phyloP scores from a whole-genome alignment of 768 basidiomycete species.

The Boletus sp. region DNA sequence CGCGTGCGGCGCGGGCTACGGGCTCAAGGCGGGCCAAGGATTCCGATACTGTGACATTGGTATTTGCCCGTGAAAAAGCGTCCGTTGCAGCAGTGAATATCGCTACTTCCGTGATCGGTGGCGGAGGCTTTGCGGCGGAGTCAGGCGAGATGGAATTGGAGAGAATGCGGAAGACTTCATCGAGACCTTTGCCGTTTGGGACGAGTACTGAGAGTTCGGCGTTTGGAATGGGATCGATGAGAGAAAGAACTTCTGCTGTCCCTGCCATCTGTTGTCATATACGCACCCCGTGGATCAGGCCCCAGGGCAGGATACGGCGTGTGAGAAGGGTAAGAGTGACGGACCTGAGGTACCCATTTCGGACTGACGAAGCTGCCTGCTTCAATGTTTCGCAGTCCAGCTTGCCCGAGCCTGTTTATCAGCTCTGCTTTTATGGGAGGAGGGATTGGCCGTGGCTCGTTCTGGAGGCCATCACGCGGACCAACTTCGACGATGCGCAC shows the following conservation, averaged over 20 bases:
- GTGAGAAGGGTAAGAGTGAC: slow-evolving; percentile 4
- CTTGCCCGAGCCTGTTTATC: slow-evolving; percentile 66
- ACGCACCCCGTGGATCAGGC: not conserved
- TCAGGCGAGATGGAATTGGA: slow-evolving; percentile 22
- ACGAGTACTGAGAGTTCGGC: slow-evolving; percentile 77
- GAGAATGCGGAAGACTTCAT: slow-evolving; percentile 62
- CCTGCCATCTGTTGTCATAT: slow-evolving; percentile 78
- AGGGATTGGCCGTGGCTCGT: slow-evolving; percentile 73
- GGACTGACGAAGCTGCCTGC: slow-evolving; percentile 90
- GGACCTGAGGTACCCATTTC: slow-evolving; percentile 88
- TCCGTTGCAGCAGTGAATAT: slow-evolving; percentile 91
- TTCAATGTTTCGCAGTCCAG: slow-evolving; percentile 73
- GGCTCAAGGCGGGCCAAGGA: slow-evolving; percentile 62
- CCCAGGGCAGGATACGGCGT: not conserved
- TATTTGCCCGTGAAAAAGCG: slow-evolving; percentile 81
- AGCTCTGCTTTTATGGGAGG: slow-evolving; percentile 76
- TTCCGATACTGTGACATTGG: slow-evolving; percentile 70
- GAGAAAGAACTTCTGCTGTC: slow-evolving; percentile 68
- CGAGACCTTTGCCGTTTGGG: slow-evolving; percentile 76
- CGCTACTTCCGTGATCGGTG: slow-evolving; percentile 77
- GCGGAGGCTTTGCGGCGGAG: slow-evolving; percentile 36
- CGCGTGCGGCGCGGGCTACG: slow-evolving; percentile 61
- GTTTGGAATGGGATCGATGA: slow-evolving; percentile 50
- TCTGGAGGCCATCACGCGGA: slow-evolving; percentile 90
- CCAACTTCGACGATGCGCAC: slow-evolving; percentile 81